Evolutionary conservation across 208 protist genomes (phyloP).

Genomic region (Vickermania spadyakhi): DNA sequence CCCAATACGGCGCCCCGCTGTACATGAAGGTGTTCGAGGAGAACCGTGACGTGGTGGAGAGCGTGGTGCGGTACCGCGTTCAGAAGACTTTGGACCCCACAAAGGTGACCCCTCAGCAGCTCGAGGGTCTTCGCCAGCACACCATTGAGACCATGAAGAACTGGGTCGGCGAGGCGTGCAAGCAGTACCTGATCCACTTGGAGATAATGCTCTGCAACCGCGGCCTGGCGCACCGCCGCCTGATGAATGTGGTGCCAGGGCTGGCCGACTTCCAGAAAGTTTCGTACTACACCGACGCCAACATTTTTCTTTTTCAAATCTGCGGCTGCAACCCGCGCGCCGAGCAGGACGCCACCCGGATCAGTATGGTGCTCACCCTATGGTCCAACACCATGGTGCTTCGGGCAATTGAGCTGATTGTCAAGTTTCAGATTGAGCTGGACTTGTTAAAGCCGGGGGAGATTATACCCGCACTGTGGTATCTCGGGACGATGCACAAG

Average conservation of each 20-base stretch:
- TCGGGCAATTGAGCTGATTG: slow-evolving; percentile 58
- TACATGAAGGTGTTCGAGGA: slow-evolving; percentile 66
- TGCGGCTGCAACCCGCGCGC: slow-evolving; percentile 21
- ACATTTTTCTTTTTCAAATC: slow-evolving; percentile 49
- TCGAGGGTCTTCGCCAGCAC: slow-evolving; percentile 44
- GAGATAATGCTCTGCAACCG: slow-evolving; percentile 86
- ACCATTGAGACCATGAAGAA: slow-evolving; percentile 46
- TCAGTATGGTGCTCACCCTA: slow-evolving; percentile 58
- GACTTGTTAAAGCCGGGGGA: slow-evolving; percentile 66
- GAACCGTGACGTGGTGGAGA: slow-evolving; percentile 53
- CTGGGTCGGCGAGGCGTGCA: slow-evolving; percentile 55
- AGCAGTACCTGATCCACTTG: slow-evolving; percentile 57
- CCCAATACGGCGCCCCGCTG: slow-evolving; percentile 56
- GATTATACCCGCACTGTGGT: slow-evolving; percentile 67
- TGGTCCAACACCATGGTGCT: slow-evolving; percentile 59
- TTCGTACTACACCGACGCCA: slow-evolving; percentile 57
- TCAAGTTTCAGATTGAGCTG: slow-evolving; percentile 65
- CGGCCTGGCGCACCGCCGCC: slow-evolving; percentile 61
- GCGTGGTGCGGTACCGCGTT: slow-evolving; percentile 69
- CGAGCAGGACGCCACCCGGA: slow-evolving; percentile 38
- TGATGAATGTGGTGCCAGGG: slow-evolving; percentile 59
- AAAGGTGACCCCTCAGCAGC: slow-evolving; percentile 48
- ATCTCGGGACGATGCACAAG: slow-evolving; percentile 59
- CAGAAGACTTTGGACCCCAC: slow-evolving; percentile 56
- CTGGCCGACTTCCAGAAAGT: slow-evolving; percentile 54